Evolutionary conservation across 2,329 filamentous ascomycete species (phyloP), one percentile per base, ranked within the genome.

Genomic region (Harringtonia aguacate): DNA sequence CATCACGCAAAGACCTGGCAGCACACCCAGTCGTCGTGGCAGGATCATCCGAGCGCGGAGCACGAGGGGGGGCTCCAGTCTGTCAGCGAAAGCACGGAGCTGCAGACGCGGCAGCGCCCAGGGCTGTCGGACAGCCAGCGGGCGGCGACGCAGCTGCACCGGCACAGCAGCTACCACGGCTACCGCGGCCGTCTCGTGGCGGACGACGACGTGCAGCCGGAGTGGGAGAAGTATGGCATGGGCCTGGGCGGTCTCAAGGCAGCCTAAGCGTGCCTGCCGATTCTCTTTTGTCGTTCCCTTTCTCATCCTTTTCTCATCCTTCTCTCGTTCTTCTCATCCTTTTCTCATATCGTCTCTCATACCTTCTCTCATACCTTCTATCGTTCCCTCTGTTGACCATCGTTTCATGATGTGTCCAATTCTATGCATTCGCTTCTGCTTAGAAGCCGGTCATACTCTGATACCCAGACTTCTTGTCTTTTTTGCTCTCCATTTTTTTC

Each of bases 151-250:
- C 17, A 28, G n/a, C 30, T n/a, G 30, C 30, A 45, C 36, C 46
- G 48, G 13, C 48, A 46, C 41, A 46, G 45, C 46, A 50, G 46
- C 43, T 48, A 48, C 44, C 27, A 29, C 9, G 29, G 18, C 17
- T 13, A 35, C 31, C 28, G 20, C 12, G 14, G 31, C 17, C 8
- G 15, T 18, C 18, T n/a, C 6, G 9, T 7, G n/a, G n/a, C 15
- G 18, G 53, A 53, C 28, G 51, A 54, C 18, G 53, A 52, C 27
- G 52, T 50, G 30, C 46, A 60, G 45, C 57, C 63, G 4, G 62
- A 62, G 5, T 72, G 67, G 68, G 68, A 67, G 49, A 65, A 70
- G 53, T 72, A 67, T 47, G 58, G 61, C 24, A 36, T 45, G 17
- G 65, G 68, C 13, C 53, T 72, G 4, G 69, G 69, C 29, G 69